These are phyloP conservation scores for Aegle marmelos DNA, from an alignment of 345 rosid genomes.

Conservation along the genomic window DNA sequence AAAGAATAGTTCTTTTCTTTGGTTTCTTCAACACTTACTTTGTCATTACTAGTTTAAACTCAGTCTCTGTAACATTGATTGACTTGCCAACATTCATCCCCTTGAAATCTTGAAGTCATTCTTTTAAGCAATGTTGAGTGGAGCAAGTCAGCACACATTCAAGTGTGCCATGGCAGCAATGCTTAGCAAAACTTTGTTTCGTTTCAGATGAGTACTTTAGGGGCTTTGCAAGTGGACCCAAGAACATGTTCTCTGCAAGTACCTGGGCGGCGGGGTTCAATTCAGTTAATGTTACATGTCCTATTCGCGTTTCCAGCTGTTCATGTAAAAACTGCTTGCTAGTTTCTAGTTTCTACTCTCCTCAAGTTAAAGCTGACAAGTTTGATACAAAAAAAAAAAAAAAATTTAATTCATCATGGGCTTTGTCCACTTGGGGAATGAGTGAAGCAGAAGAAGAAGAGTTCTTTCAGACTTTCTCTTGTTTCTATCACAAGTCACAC, in stretches of 20 bases:
- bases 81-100: neutral
- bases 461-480: too few species aligned
- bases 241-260: slow-evolving; percentile 19
- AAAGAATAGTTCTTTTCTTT: neutral
- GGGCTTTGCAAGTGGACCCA: slow-evolving; percentile 27
- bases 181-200: neutral
- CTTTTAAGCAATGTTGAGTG: neutral
- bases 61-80: neutral
- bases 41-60: neutral
- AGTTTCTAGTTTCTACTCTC: neutral
- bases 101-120: neutral
- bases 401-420: neutral
- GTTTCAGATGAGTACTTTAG: neutral
- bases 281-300: slow-evolving; percentile 27
- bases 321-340: slow-evolving; percentile 14
- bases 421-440: neutral
- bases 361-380: neutral
- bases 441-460: neutral
- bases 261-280: slow-evolving; percentile 19
- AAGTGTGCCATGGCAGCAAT: neutral
- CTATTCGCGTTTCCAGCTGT: slow-evolving; percentile 29
- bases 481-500: neutral
- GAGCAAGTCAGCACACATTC: neutral
- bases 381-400: neutral
- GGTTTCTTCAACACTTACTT: neutral